These are phyloP conservation scores for Beauveria varroae DNA, from an alignment of 2,329 filamentous ascomycete genomes.

Conservation along the genomic window DNA sequence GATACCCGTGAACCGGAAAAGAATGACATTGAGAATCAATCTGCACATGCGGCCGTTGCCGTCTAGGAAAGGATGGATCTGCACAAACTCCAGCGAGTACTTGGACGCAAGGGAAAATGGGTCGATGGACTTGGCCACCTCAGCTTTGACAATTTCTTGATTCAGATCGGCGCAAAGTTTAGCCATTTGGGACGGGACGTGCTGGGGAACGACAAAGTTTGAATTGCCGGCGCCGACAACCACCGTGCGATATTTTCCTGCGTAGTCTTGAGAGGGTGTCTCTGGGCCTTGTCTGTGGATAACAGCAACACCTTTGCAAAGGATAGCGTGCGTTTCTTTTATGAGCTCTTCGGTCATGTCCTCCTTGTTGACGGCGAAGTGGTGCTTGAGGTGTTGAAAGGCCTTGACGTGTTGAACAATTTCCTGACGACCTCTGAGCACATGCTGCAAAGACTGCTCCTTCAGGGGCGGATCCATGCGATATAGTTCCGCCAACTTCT, in stretches of 20 bases:
- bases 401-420: constrained; percentile 18
- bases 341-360: not conserved
- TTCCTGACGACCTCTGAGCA: constrained; percentile 15
- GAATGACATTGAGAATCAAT: constrained; percentile 29
- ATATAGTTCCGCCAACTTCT: not conserved
- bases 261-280: constrained; percentile 17
- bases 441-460: not conserved
- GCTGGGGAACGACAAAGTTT: constrained; percentile 20
- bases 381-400: constrained; percentile 15
- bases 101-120: constrained; percentile 23
- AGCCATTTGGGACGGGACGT: constrained; percentile 20
- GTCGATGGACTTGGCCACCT: constrained; percentile 14
- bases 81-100: constrained; percentile 23
- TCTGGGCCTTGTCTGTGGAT: not conserved
- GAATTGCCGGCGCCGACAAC: constrained; percentile 19
- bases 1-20: constrained; percentile 20
- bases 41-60: constrained; percentile 31
- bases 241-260: constrained; percentile 18
- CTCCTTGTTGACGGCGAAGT: constrained; percentile 31
- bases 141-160: constrained; percentile 9
- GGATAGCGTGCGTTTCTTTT: not conserved
- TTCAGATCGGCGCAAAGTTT: constrained; percentile 19
- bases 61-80: constrained; percentile 32
- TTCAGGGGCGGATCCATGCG: not conserved
- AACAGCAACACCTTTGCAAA: not conserved